Evolutionary conservation across 1,284 basidiomycete genomes (phyloP).

Genomic region (Rhodotorula sp.): DNA sequence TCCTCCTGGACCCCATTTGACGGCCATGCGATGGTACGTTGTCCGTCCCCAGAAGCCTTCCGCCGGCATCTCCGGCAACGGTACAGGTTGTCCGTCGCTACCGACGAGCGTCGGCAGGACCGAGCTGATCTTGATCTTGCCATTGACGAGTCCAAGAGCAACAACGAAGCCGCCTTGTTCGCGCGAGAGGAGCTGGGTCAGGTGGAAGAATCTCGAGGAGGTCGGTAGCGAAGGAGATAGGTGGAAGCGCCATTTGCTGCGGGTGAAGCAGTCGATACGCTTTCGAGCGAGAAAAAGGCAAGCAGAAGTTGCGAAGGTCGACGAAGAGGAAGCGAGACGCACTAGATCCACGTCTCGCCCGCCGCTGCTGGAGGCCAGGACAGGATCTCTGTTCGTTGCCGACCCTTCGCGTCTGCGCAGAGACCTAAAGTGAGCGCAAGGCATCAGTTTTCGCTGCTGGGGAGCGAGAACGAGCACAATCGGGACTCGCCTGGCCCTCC

Average conservation of each 20-base stretch:
- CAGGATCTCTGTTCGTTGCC: conserved; percentile 28
- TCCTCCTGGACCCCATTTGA: conserved; percentile 23
- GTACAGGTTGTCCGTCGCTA: neutral
- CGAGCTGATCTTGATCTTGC: conserved; percentile 21
- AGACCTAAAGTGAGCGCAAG: neutral
- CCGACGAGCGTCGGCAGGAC: conserved; percentile 1
- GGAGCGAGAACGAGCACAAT: neutral
- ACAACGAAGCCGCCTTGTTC: conserved; percentile 31
- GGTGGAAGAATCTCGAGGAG: conserved; percentile 32
- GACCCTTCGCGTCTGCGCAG: conserved; percentile 15
- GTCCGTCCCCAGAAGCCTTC: conserved; percentile 23
- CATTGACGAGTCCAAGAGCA: conserved; percentile 29
- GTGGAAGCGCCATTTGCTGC: conserved; percentile 30
- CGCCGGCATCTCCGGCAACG: conserved; percentile 4
- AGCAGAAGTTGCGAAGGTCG: neutral
- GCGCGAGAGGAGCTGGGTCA: conserved; percentile 34
- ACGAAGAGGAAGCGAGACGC: neutral
- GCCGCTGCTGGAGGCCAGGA: conserved; percentile 27
- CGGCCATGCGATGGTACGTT: conserved; percentile 11
- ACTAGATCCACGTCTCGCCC: conserved; percentile 26
- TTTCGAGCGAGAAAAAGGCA: neutral
- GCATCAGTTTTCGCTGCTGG: too few relatives aligned
- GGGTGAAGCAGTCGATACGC: too few relatives aligned
- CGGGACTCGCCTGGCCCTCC: conserved; percentile 6
- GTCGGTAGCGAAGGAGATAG: conserved; percentile 12